Percentiles rank a stretch among this genome's conserved stretches.
Evolutionary conservation across 2,329 filamentous ascomycete genomes (phyloP).

Genomic region (Alternaria sp.): DNA sequence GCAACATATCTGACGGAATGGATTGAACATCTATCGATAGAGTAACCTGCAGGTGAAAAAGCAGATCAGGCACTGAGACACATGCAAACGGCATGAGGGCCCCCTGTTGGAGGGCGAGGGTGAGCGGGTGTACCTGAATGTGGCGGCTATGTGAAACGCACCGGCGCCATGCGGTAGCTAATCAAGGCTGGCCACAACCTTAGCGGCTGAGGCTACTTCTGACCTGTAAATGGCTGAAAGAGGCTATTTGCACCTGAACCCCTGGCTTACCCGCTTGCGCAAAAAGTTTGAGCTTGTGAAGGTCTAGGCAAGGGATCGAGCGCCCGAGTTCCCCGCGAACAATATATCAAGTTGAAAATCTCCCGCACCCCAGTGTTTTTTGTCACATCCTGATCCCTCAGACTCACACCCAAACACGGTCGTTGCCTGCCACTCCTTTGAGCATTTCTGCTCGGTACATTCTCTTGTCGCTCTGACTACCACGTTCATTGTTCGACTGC

Average conservation of each 20-base stretch:
- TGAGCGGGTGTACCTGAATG: slow-evolving; percentile 19
- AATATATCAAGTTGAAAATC: slow-evolving; percentile 15
- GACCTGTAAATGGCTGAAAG: slow-evolving; percentile 10
- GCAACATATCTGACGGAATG: not conserved
- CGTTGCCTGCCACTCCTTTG: slow-evolving; percentile 18
- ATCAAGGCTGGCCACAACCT: slow-evolving; percentile 8
- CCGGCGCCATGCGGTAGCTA: slow-evolving; percentile 10
- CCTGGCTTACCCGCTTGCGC: slow-evolving; percentile 15
- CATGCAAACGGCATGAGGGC: slow-evolving; percentile 5
- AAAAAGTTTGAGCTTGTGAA: slow-evolving; percentile 9
- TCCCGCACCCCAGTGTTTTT: slow-evolving; percentile 9
- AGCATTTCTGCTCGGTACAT: slow-evolving; percentile 22
- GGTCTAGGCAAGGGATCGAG: slow-evolving; percentile 7
- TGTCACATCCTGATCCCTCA: slow-evolving; percentile 13
- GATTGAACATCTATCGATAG: not conserved
- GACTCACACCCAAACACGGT: slow-evolving; percentile 13
- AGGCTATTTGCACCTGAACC: slow-evolving; percentile 11
- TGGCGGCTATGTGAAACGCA: slow-evolving; percentile 20
- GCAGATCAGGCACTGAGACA: not conserved
- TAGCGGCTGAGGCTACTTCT: slow-evolving; percentile 6
- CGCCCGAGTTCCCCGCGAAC: slow-evolving; percentile 6
- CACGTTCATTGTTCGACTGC: slow-evolving; percentile 20
- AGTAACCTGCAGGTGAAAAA: slow-evolving; percentile 1
- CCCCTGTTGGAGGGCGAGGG: slow-evolving; percentile 1
- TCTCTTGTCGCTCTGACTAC: slow-evolving; percentile 17